Evolutionary conservation across 495 filamentous ascomycete genomes (phyloP), one percentile per base, ranked within the genome.

Genomic region (Neurospora terricola): DNA sequence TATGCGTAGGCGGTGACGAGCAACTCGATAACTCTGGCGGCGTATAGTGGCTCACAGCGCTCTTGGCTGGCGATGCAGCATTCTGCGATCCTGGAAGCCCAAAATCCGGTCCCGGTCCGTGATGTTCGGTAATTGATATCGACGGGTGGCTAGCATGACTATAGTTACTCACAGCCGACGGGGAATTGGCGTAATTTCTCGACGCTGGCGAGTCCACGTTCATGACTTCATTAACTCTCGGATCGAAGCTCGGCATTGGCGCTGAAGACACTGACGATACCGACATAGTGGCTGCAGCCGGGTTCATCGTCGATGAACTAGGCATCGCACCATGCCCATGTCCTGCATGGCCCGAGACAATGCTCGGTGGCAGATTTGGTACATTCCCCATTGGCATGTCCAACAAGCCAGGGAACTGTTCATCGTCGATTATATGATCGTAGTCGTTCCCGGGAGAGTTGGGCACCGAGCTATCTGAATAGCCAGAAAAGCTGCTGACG

Each of bases 1-100:
- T 69, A 70, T 66, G 62, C 59, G 43, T 48, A 80, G 76, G 69
- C 86, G 85, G 81, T 38, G 85, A 84, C 18, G 86, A 86, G 18
- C 84, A 83, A 39, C 83, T 81, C 36, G 86, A 81, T 11, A 83
- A 76, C 69, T 80, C 79, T 27, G 81, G 78, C 34, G 81, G 77
- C 11, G 80, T 80, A 75, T 75, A 76, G 71, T 78, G 75, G 71
- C 74, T 80, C 3, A 76, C 77, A 39, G 78, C 77, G 70, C 81
- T 84, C 79, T 85, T 86, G 36, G 83, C 81, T 7, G 86, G 86
- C 66, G 86, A 86, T 18, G 75, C 76, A 1, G 85, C 83, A 54
- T 79, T 80, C 27, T 81, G 78, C 2, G 54, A 62, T 8, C 27
- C 12, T 8, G 54, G 54, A 62, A 62, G 54, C 54, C 54, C 54